Base-by-base conservation (phyloP, 2,329 filamentous ascomycete genomes). In the Colletotrichum sp. region DNA sequence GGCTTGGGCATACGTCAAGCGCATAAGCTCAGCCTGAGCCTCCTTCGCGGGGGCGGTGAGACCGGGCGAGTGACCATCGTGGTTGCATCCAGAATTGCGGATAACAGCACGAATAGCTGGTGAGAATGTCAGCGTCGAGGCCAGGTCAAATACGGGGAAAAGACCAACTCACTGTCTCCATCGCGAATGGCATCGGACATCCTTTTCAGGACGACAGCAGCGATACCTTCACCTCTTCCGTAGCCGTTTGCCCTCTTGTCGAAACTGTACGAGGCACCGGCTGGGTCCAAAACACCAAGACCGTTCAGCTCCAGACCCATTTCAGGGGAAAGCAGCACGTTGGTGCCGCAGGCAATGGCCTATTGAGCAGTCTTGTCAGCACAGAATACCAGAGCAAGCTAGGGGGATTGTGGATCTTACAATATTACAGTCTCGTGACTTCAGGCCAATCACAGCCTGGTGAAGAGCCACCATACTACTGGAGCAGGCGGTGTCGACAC, bases 201-300 rank as follows among this genome's bases (percentile, higher is more conserved):
- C 49, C 65, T 68, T 36, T 68, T 68, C 18, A 68, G 44, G 30
- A 49, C 44, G n/a, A 49, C 44, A 49, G 44, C 44, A 0, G 87
- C 91, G 28, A 90, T 85, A 1, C 92, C 92, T 79, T 94, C 92
- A 2, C 92, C 92, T 39, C 92, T 86, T 0, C 89, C 91, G 79
- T 93, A 94, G 1, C 93, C 93, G 76, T 90, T 89, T 16, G 90
- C 92, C 5, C 87, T 49, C n/a, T 49, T 49, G 10, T 49, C 44
- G 44, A 49, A 49, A n/a, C 67, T 63, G 12, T 49, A 44, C 5
- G 68, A 70, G 55, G 34, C 26, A 30, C 67, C n/a, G 15, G 34
- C 55, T 4, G 68, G 68, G 55, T 70, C 68, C 10, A 70, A 26
- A 21, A 70, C 68, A 63, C 68, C 68, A 32, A 70, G 68, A 36